A percentile compares a stretch with the other conserved stretches of the same genome.
phyloP scores from a whole-genome alignment of 2,329 filamentous ascomycete genomes.

The Metarhizium rileyi region DNA sequence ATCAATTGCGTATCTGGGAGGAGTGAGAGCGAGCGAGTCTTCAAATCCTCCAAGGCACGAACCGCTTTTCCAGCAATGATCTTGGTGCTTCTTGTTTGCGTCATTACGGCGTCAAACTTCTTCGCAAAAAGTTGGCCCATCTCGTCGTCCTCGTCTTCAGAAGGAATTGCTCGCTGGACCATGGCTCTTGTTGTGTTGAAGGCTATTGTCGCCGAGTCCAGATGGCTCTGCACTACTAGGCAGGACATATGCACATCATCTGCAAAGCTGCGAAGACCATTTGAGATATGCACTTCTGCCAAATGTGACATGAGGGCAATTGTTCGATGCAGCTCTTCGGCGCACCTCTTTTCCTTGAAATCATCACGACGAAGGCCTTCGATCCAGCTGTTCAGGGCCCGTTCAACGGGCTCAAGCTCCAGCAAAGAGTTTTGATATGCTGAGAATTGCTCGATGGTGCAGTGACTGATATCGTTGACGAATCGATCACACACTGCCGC shows the following conservation, averaged over 20 bases:
- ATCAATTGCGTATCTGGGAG: slow-evolving; percentile 54
- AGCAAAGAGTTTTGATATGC: slow-evolving; percentile 71
- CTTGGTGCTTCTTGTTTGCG: slow-evolving; percentile 72
- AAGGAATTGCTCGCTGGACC: slow-evolving; percentile 54
- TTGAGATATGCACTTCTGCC: slow-evolving; percentile 66
- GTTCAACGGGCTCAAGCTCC: slow-evolving; percentile 85
- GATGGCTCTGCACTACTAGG: slow-evolving; percentile 65
- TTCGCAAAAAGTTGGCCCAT: slow-evolving; percentile 56
- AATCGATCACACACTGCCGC: slow-evolving; percentile 76
- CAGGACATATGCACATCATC: slow-evolving; percentile 73
- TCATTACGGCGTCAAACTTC: slow-evolving; percentile 62
- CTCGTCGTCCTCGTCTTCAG: slow-evolving; percentile 47
- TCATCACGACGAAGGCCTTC: slow-evolving; percentile 77
- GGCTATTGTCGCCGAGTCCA: slow-evolving; percentile 66
- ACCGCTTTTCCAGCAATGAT: slow-evolving; percentile 72
- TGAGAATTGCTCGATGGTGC: slow-evolving; percentile 67
- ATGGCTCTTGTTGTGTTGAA: slow-evolving; percentile 55
- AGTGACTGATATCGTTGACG: slow-evolving; percentile 67
- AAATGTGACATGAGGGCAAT: slow-evolving; percentile 83
- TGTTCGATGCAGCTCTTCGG: slow-evolving; percentile 70
- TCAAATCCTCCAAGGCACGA: slow-evolving; percentile 67
- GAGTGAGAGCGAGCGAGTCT: slow-evolving; percentile 64
- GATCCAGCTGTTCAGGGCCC: slow-evolving; percentile 79
- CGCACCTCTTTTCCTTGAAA: slow-evolving; percentile 73
- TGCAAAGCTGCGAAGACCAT: slow-evolving; percentile 61